Base-by-base conservation (phyloP, 805 yeast species). In the Sugiyamaella lignohabitans region DNA sequence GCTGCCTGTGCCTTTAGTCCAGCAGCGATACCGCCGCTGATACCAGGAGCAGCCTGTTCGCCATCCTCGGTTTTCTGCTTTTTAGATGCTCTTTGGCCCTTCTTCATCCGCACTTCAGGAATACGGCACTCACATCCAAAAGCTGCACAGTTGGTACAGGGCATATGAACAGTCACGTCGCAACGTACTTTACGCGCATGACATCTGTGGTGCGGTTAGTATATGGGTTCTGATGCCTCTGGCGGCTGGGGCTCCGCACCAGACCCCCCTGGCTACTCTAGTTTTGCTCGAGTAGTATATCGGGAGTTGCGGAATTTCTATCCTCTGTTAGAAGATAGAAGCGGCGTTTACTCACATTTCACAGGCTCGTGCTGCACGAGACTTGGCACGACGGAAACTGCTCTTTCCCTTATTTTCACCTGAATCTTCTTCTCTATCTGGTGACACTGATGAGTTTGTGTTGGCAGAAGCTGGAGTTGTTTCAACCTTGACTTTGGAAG, bases 121-220 rank as follows among this genome's bases (percentile, higher is more conserved):
- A 83, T 70, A 29, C 69, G 67, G 65, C 89, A 86, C 43, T 80
- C 86, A 57, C 86, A 75, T 5, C 84, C 82, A 62, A 82, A 83
- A 2, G 63, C 63, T 3, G 59, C 58, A 41, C 65, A 61, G 46
- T 61, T 61, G 19, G 88, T 75, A 57, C 85, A 79, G 0, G 84
- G 84, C 58, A 70, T 69, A 46, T 68, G 74, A 29, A 62, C 61
- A 11, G 71, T 82, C 48, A 66, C 69, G 48, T 66, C 69, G 65
- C 94, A 84, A 30, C 88, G 74, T n/a, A 84, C 93, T 57, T 84
- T 84, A 30, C 93, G 69, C 5, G 82, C 74, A 46, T 87, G 79
- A 59, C 93, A 85, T 27, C 32, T 27, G 14, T 14, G 14, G 14
- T 8, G 8, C 8, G 14, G 66, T 56, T 54, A 34, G 22, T 16